Evolutionary conservation across 1,284 basidiomycete species (phyloP).

Genomic region (Phellopilus nigrolimitatus): DNA sequence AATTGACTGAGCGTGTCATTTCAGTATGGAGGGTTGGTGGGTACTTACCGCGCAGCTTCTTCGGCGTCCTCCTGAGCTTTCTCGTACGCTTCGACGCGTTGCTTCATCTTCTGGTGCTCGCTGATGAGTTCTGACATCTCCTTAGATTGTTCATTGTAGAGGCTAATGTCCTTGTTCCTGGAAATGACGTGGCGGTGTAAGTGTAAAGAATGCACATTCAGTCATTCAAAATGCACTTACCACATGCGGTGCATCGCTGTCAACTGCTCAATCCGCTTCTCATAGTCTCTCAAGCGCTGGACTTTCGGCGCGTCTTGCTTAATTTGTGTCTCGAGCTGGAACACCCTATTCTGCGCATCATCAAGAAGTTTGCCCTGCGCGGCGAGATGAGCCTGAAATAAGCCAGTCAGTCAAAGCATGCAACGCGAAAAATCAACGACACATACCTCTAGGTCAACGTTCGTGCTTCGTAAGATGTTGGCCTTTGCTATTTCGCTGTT

Average conservation of each 20-base stretch:
- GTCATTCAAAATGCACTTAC: conserved; percentile 35
- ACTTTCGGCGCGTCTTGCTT: conserved; percentile 73
- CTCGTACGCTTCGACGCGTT: conserved; percentile 54
- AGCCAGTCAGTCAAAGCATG: conserved; percentile 2
- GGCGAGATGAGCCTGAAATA: conserved; percentile 53
- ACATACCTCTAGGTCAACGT: conserved; percentile 58
- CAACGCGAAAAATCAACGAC: background rate
- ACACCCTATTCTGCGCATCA: conserved; percentile 54
- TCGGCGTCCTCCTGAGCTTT: conserved; percentile 47
- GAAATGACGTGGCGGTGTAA: too few species aligned
- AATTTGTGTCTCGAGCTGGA: conserved; percentile 56
- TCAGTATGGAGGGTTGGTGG: conserved; percentile 4
- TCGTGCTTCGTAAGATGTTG: conserved; percentile 53
- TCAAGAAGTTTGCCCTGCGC: conserved; percentile 65
- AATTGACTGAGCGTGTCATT: conserved; percentile 3
- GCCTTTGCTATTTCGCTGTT: conserved; percentile 60
- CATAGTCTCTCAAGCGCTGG: conserved; percentile 66
- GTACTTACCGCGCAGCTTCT: conserved; percentile 48
- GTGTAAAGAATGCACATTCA: background rate
- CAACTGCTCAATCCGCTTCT: conserved; percentile 67
- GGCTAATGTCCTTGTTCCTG: conserved; percentile 71
- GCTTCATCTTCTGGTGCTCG: conserved; percentile 57
- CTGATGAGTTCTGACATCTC: conserved; percentile 51
- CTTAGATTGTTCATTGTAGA: conserved; percentile 59
- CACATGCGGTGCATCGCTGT: conserved; percentile 65